Evolutionary conservation across 495 filamentous ascomycete genomes (phyloP).

Genomic region (Penicillium cataractarum): DNA sequence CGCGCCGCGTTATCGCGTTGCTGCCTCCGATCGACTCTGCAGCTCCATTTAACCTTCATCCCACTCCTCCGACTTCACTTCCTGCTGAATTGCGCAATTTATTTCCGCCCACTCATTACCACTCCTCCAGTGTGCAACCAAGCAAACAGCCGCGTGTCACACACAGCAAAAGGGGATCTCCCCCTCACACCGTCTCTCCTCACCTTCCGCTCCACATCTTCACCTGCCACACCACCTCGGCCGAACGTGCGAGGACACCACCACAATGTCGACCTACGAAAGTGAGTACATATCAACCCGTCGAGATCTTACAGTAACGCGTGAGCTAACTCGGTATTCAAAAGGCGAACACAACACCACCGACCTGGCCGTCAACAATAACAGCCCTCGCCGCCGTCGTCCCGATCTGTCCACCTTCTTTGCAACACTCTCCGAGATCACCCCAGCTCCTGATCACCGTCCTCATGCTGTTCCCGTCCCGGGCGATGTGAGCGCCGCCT

Average conservation of each 20-base stretch:
- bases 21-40: slow-evolving; percentile 21
- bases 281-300: slow-evolving; percentile 33
- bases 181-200: slow-evolving; percentile 15
- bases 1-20: slow-evolving; percentile 35
- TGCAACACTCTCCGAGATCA: slow-evolving; percentile 68
- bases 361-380: slow-evolving; percentile 39
- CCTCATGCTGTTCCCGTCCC: slow-evolving; percentile 72
- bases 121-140: slow-evolving; percentile 8
- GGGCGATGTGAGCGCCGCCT: slow-evolving; percentile 67
- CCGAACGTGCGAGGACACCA: slow-evolving; percentile 6
- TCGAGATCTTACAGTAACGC: neutral
- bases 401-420: slow-evolving; percentile 91
- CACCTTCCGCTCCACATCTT: slow-evolving; percentile 1
- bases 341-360: slow-evolving; percentile 82
- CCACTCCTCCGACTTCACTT: neutral
- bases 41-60: neutral
- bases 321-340: neutral
- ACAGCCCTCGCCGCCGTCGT: slow-evolving; percentile 55
- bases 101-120: neutral
- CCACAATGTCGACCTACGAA: slow-evolving; percentile 61
- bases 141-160: slow-evolving; percentile 21
- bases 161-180: slow-evolving; percentile 19
- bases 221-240: slow-evolving; percentile 9
- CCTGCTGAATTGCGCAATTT: neutral
- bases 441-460: slow-evolving; percentile 50